Percentiles rank a stretch among this genome's conserved stretches.
Evolutionary conservation across 495 filamentous ascomycete genomes (phyloP).

Genomic region (Penicillium parvum): DNA sequence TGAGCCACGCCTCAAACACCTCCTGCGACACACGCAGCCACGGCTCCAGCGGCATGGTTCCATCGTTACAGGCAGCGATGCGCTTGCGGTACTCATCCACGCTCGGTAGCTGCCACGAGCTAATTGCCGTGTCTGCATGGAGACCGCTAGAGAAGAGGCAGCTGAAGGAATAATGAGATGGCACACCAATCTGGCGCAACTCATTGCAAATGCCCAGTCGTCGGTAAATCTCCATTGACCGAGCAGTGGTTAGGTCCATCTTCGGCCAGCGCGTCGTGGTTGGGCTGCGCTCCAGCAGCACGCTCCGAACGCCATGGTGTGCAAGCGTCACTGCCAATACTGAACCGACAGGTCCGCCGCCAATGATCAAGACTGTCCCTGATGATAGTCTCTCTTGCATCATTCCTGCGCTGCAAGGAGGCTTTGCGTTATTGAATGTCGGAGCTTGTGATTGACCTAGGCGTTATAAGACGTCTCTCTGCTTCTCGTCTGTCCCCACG

Average conservation of each 20-base stretch:
- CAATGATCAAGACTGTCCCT: not conserved
- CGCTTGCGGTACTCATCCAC: not conserved
- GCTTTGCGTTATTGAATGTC: too few species aligned
- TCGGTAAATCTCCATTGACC: slow-evolving; percentile 1
- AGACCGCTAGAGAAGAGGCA: not conserved
- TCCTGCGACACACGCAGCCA: not conserved
- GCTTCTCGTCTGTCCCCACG: too few species aligned
- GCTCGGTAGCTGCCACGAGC: not conserved
- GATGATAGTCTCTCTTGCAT: too few species aligned
- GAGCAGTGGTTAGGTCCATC: not conserved
- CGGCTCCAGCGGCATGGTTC: not conserved
- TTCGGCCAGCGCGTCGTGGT: not conserved
- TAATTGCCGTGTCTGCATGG: not conserved
- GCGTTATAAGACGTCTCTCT: too few species aligned
- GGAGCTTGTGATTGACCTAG: too few species aligned
- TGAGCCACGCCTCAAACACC: not conserved
- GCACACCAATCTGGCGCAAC: not conserved
- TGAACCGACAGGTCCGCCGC: not conserved
- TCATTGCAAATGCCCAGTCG: not conserved
- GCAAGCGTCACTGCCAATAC: not conserved
- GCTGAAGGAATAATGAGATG: not conserved
- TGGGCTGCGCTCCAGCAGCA: not conserved
- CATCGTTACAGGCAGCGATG: not conserved
- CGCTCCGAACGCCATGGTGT: not conserved
- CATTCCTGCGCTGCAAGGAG: too few species aligned